Evolutionary conservation across 2,329 filamentous ascomycete species (phyloP).

Genomic region (Helminthosporium solani): DNA sequence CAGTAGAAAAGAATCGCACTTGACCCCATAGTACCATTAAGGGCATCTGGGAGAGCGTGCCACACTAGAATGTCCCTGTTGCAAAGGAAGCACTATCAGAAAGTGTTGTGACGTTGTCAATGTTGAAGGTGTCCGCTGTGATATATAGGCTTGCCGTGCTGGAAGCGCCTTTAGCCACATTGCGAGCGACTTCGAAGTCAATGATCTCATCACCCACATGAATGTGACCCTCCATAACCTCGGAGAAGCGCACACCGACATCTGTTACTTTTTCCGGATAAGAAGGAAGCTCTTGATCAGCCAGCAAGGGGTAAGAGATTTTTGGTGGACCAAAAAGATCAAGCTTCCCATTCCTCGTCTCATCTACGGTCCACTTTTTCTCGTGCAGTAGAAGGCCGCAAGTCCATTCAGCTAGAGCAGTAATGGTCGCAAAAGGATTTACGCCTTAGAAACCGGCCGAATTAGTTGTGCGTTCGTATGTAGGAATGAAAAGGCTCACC

Average conservation of each 20-base stretch:
- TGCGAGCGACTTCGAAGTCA: conserved; percentile 51
- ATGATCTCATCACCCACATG: conserved; percentile 48
- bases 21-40: conserved; percentile 60
- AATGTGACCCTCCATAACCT: conserved; percentile 65
- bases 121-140: conserved; percentile 13
- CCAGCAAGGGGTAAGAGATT: too few relatives aligned
- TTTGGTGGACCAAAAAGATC: too few relatives aligned
- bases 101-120: conserved; percentile 52
- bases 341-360: conserved; percentile 17
- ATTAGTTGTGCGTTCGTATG: background rate
- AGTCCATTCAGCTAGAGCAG: conserved; percentile 65
- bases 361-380: conserved; percentile 44
- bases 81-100: conserved; percentile 45
- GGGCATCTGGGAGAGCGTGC: too few relatives aligned
- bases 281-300: too few relatives aligned
- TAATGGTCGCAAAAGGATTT: conserved; percentile 69
- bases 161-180: conserved; percentile 7
- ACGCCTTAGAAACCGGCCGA: conserved; percentile 37
- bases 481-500: conserved; percentile 30
- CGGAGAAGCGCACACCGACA: conserved; percentile 50
- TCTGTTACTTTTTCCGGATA: background rate
- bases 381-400: conserved; percentile 47
- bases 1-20: conserved; percentile 59
- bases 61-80: too few relatives aligned
- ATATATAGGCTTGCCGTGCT: conserved; percentile 18